Evolutionary conservation across 1,284 basidiomycete species (phyloP).

Genomic region (Cutaneotrichosporon sp.): DNA sequence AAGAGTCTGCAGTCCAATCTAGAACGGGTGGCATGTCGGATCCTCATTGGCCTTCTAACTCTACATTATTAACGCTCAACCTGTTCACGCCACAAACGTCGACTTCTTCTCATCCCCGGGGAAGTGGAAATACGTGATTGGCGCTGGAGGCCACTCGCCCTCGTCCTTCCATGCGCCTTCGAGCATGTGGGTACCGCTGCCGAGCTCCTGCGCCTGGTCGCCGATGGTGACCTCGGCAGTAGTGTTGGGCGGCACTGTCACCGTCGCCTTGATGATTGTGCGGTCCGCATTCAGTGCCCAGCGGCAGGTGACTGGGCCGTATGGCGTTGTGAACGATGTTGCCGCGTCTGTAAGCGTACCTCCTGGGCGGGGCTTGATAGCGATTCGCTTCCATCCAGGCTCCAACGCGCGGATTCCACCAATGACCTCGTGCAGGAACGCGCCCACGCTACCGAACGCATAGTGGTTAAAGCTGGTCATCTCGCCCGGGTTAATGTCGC

Average conservation of each 20-base stretch:
- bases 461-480: constrained; percentile 53
- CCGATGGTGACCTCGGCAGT: constrained; percentile 27
- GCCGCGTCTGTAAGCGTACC: constrained; percentile 40
- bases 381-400: constrained; percentile 36
- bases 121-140: background rate
- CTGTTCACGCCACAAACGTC: background rate
- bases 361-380: constrained; percentile 42
- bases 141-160: background rate
- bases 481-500: constrained; percentile 38
- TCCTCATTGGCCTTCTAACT: too few relatives aligned
- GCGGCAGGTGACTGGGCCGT: constrained; percentile 25
- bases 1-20: background rate
- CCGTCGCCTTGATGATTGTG: constrained; percentile 17
- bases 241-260: constrained; percentile 36
- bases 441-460: constrained; percentile 45
- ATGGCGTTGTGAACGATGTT: constrained; percentile 26
- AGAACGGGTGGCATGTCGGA: background rate
- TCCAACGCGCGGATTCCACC: constrained; percentile 37
- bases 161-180: background rate
- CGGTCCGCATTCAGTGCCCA: constrained; percentile 30
- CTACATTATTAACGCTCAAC: background rate
- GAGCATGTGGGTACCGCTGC: background rate
- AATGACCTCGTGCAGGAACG: constrained; percentile 40
- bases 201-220: background rate
- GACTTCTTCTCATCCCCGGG: background rate